These are phyloP conservation scores for Fraxinus floribunda DNA, from an alignment of 305 asterid genomes.

Conservation along the genomic window DNA sequence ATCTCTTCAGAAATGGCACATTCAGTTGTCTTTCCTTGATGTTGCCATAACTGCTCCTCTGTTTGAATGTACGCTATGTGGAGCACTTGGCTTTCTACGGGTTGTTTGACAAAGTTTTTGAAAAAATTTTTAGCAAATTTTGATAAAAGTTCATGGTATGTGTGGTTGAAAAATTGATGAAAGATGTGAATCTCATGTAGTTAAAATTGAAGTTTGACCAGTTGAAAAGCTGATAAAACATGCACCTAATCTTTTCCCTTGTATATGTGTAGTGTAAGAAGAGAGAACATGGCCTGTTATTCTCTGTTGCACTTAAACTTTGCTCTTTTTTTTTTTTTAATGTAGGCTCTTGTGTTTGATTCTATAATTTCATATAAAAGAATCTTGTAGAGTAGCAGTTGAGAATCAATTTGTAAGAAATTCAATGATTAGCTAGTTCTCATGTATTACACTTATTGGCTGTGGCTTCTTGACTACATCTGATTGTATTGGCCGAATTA, in stretches of 20 bases:
- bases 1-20: conserved; percentile 33
- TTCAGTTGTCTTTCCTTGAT: conserved; percentile 38
- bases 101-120: background rate
- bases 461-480: conserved; percentile 28
- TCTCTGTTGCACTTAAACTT: conserved; percentile 42
- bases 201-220: background rate
- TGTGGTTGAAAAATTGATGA: no score
- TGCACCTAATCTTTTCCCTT: background rate
- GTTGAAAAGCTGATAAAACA: background rate
- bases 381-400: conserved; percentile 24
- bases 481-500: conserved; percentile 27
- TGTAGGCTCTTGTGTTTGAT: conserved; percentile 27
- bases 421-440: conserved; percentile 43
- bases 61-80: conserved; percentile 24
- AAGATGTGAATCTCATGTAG: background rate
- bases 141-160: no score
- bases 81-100: conserved; percentile 24
- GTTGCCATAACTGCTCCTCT: conserved; percentile 36
- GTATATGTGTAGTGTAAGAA: conserved; percentile 17
- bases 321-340: conserved; percentile 20
- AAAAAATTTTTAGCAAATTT: background rate
- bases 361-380: conserved; percentile 29
- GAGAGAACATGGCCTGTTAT: conserved; percentile 30
- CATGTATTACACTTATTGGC: conserved; percentile 27
- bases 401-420: conserved; percentile 28